Base-by-base conservation (phyloP, 2,329 filamentous ascomycete genomes). In the Monilinia fructigena region DNA sequence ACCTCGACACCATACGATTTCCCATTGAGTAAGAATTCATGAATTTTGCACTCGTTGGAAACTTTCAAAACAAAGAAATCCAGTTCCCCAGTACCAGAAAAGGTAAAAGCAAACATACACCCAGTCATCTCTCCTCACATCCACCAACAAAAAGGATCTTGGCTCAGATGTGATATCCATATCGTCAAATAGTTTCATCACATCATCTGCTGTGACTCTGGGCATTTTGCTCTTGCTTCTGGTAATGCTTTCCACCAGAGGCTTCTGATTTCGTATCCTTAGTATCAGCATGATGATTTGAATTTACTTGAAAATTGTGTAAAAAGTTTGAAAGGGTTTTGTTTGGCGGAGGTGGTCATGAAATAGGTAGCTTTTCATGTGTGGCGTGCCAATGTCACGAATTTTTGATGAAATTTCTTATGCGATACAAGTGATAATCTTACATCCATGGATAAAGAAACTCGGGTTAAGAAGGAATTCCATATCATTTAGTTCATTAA, bases 111-210 rank as follows among this genome's bases (percentile, higher is more conserved):
- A 28, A 42, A 56, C 74, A 54, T 73, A 79, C 72, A 81, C 80
- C 77, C 81, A 82, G 70, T 86, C 84, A 4, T 76, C 79, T 35
- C 82, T 78, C 23, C 83, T 80, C n/a, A 85, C 80, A 71, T 86
- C 83, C 16, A 86, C 80, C 4, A 85, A 75, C 23, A 84, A 73
- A 56, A 83, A 82, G 10, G 78, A 74, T 35, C 75, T 74, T 0
- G 72, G 71, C 1, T 71, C 72, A 8, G 73, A 71, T 18, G 73
- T 75, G 3, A 74, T 72, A 23, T 76, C 74, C 65, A 75, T 73
- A 8, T 77, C 76, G 63, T 82, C 78, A 12, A 84, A 77, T 10
- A 81, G 71, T 20, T 74, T 70, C 58, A 79, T 75, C 1, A 84
- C 75, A 40, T 81, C 77, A 10, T 77, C 75, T 0, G 78, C 75